Percentiles rank a stretch among this genome's conserved stretches.
phyloP scores from a whole-genome alignment of 768 basidiomycete genomes.

The Dioszegia hungarica region DNA sequence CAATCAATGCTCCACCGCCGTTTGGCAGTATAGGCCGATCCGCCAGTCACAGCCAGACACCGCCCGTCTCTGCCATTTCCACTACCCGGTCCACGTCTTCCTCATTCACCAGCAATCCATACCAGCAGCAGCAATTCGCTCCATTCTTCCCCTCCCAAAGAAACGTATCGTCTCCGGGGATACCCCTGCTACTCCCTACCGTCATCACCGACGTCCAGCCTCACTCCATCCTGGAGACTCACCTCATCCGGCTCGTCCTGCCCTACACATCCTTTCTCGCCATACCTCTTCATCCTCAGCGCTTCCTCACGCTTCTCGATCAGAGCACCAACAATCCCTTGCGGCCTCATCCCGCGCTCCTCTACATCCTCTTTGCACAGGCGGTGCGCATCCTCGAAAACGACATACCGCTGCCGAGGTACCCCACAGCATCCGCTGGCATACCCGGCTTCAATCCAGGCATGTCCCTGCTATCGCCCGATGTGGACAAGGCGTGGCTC shows the following conservation, averaged over 20 bases:
- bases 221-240: constrained; percentile 22
- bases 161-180: too few relatives aligned
- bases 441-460: neutral
- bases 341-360: constrained; percentile 43
- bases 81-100: neutral
- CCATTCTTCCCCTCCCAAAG: too few relatives aligned
- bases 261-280: constrained; percentile 32
- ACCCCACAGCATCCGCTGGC: neutral
- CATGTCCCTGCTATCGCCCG: neutral
- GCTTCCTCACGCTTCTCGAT: constrained; percentile 34
- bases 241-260: constrained; percentile 31
- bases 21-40: too few relatives aligned
- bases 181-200: too few relatives aligned
- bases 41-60: neutral
- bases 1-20: too few relatives aligned
- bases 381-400: constrained; percentile 23
- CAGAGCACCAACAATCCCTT: constrained; percentile 14
- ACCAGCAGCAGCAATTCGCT: too few relatives aligned
- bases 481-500: constrained; percentile 9
- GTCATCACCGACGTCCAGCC: constrained; percentile 35
- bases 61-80: neutral
- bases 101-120: neutral
- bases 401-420: constrained; percentile 13
- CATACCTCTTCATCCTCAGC: constrained; percentile 40
- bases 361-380: constrained; percentile 44